phyloP scores from a whole-genome alignment of 2,329 filamentous ascomycete genomes.

The Arthroderma sp. region DNA sequence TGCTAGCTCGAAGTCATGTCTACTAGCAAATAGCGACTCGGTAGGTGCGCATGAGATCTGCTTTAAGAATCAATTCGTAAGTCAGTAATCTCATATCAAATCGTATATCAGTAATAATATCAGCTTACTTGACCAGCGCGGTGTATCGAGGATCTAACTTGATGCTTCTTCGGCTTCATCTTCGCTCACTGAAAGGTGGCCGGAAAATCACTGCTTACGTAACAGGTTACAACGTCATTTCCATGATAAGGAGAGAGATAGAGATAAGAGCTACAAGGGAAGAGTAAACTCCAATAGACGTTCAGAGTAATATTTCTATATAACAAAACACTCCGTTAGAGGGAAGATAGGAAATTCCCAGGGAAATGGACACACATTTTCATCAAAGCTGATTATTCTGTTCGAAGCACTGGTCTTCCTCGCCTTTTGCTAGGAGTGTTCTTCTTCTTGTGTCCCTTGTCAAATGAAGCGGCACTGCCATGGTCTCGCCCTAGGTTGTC shows the following conservation, averaged over 20 bases:
- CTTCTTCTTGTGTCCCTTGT: constrained; percentile 43
- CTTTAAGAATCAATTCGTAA: background rate
- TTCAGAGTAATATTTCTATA: background rate
- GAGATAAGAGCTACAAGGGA: background rate
- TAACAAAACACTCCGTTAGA: constrained; percentile 1
- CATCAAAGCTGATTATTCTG: constrained; percentile 13
- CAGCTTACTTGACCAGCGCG: background rate
- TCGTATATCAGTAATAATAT: no score
- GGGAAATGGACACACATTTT: background rate
- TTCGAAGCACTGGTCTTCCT: constrained; percentile 35
- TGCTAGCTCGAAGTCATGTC: background rate
- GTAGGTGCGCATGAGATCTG: background rate
- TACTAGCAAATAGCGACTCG: background rate
- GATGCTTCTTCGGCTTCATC: background rate
- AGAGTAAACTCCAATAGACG: background rate
- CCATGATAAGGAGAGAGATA: background rate
- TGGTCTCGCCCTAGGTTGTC: constrained; percentile 93
- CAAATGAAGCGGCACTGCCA: constrained; percentile 45
- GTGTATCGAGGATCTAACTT: background rate
- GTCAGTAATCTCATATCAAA: background rate
- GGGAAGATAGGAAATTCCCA: background rate
- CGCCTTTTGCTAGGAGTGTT: constrained; percentile 28
- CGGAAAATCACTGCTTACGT: background rate
- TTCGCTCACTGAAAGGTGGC: background rate
- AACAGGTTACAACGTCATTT: background rate